phyloP scores from a whole-genome alignment of 768 basidiomycete species.

The Strobilomyces echinocephalus region DNA sequence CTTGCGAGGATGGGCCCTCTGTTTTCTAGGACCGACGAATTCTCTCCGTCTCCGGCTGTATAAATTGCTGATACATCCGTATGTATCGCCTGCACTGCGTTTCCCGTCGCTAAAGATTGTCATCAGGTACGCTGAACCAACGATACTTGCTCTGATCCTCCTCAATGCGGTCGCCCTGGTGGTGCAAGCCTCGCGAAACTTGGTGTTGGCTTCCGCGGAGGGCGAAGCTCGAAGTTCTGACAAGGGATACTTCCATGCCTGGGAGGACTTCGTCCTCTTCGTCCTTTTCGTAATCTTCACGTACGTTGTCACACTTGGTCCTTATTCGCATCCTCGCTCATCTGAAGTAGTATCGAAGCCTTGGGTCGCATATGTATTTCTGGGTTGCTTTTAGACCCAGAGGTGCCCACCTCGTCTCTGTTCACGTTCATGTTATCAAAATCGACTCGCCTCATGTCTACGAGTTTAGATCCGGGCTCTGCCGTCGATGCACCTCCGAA shows the following conservation, averaged over 20 bases:
- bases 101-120: not conserved
- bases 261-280: conserved; percentile 90
- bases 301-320: conserved; percentile 39
- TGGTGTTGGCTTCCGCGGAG: conserved; percentile 43
- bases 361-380: conserved; percentile 85
- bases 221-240: conserved; percentile 38
- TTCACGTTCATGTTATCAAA: conserved; percentile 39
- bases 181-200: conserved; percentile 65
- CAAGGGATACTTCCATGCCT: conserved; percentile 76
- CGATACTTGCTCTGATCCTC: conserved; percentile 79
- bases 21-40: conserved; percentile 69
- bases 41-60: conserved; percentile 59
- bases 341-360: conserved; percentile 63
- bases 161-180: conserved; percentile 78
- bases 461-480: conserved; percentile 25
- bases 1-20: conserved; percentile 75
- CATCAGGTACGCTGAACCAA: conserved; percentile 78
- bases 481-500: conserved; percentile 16
- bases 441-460: conserved; percentile 19
- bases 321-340: not conserved
- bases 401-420: conserved; percentile 49
- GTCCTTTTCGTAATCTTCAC: conserved; percentile 81
- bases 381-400: conserved; percentile 84
- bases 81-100: conserved; percentile 30
- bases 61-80: conserved; percentile 68